These are phyloP conservation scores for Striga asiatica DNA, from an alignment of 257 asterid genomes.

Conservation along the genomic window DNA sequence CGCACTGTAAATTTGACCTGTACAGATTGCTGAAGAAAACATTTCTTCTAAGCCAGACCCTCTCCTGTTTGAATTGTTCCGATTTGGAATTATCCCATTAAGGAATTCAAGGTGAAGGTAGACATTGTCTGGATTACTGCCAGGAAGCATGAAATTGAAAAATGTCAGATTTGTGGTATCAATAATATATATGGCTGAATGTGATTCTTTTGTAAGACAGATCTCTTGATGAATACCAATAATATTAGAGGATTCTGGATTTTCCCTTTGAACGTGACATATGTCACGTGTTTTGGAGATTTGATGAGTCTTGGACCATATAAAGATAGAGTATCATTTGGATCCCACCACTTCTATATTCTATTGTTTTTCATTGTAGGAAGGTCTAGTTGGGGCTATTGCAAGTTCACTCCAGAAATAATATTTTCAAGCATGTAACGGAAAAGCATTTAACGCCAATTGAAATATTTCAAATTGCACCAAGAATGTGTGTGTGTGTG, in stretches of 20 bases:
- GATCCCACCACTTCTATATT: too few relatives aligned
- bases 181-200: background rate
- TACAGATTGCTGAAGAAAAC: conserved; percentile 11
- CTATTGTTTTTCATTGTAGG: too few relatives aligned
- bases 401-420: too few relatives aligned
- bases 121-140: background rate
- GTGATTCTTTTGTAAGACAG: background rate
- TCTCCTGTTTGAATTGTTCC: background rate
- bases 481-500: too few relatives aligned
- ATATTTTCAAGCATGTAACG: too few relatives aligned
- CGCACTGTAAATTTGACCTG: conserved; percentile 19
- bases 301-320: too few relatives aligned
- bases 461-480: too few relatives aligned
- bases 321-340: too few relatives aligned
- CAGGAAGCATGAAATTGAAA: background rate
- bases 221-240: conserved; percentile 6
- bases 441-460: too few relatives aligned
- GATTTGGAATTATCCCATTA: background rate
- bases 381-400: too few relatives aligned
- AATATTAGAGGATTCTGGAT: background rate
- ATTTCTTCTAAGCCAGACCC: background rate
- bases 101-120: background rate
- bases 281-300: too few relatives aligned
- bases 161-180: background rate
- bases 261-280: too few relatives aligned